phyloP scores from a whole-genome alignment of 495 filamentous ascomycete genomes.

The Acidiella bohemica region DNA sequence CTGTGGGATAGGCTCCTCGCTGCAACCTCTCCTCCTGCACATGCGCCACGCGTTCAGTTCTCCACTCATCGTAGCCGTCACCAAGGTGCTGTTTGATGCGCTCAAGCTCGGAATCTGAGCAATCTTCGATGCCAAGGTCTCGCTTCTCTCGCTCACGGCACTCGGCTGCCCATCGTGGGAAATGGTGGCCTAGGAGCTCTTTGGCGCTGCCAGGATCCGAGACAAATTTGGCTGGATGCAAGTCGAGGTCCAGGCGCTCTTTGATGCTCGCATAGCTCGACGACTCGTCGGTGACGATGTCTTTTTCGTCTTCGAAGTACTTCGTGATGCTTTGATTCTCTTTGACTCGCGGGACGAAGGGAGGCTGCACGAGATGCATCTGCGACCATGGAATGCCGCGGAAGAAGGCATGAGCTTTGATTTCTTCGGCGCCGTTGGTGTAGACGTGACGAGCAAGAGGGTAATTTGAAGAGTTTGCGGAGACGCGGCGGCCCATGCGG shows the following conservation, averaged over 20 bases:
- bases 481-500: constrained; percentile 19
- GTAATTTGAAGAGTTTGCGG: constrained; percentile 14
- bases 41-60: constrained; percentile 10
- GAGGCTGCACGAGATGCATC: constrained; percentile 50
- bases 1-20: not conserved
- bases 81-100: constrained; percentile 20
- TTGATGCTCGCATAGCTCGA: constrained; percentile 20
- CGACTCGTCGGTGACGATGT: constrained; percentile 41
- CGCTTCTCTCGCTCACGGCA: constrained; percentile 6
- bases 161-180: constrained; percentile 7
- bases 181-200: constrained; percentile 10
- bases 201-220: constrained; percentile 3
- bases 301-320: constrained; percentile 73
- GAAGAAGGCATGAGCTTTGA: constrained; percentile 35
- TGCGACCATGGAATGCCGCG: constrained; percentile 27
- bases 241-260: constrained; percentile 12
- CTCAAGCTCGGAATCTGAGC: constrained; percentile 13
- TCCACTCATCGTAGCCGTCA: constrained; percentile 15
- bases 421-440: constrained; percentile 36
- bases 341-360: constrained; percentile 59
- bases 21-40: constrained; percentile 12
- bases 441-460: constrained; percentile 50
- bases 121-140: constrained; percentile 16
- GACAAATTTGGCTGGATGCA: no score
- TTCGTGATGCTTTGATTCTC: constrained; percentile 61